Evolutionary conservation across 352 stramenopile species (phyloP), one percentile per base, ranked within the genome.

Genomic region (Globisporangium spinosum): DNA sequence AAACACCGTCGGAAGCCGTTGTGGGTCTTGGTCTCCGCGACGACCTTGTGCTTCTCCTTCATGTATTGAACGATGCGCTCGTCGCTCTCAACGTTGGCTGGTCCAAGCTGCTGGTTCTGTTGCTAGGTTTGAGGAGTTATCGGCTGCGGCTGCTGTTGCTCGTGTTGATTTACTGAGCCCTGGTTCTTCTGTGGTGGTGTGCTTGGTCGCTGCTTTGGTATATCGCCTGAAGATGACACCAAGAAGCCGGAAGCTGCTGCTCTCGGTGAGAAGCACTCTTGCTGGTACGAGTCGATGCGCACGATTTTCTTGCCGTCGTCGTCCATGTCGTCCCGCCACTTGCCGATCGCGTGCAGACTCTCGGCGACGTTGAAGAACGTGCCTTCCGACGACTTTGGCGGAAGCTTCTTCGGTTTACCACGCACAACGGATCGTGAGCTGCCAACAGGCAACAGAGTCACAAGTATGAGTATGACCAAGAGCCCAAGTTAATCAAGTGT

Each of bases 331-430:
- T 93, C 82, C n/a, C 81, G 73, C 83, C 85, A 93, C 40, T 80
- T 79, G 60, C 89, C 80, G 66, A 93, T 90, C 20, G 83, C 85
- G 47, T 89, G 76, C 38, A 93, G 67, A 64, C 85, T 93, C 64
- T 87, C 77, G 0, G 74, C 76, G 17, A 93, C 82, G 68, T 93
- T 89, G 70, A 93, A 91, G 57, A 91, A 90, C n/a, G 69, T 67
- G 10, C 62, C 70, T 20, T 57, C 59, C 6, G 70, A 68, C 22
- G 49, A 32, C 53, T 77, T 74, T 9, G 56, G 40, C 13, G 45
- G 72, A 40, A 62, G 67, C 69, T 65, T 75, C 70, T 65, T 75
- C 38, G 43, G 15, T 43, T 58, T 68, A 29, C 40, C 15, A 49
- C 51, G 25, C n/a, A 29, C 23, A 35, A 20, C 51, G 8, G 53